phyloP scores from a whole-genome alignment of 1,284 basidiomycete genomes.

The Polyporus tsugae region DNA sequence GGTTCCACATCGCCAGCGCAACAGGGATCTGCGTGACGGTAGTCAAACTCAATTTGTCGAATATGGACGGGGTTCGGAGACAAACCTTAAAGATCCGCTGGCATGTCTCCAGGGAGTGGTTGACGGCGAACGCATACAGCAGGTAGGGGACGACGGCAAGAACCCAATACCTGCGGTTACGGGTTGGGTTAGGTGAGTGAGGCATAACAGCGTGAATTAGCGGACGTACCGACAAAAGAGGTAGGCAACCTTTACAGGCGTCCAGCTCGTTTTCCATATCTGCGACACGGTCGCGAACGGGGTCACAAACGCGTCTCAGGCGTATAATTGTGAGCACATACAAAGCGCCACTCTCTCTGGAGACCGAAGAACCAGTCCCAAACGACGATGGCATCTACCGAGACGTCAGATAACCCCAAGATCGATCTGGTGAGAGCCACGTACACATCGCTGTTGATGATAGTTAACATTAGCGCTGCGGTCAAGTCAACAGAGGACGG shows the following conservation, averaged over 20 bases:
- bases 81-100: constrained; percentile 70
- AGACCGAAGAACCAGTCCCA: constrained; percentile 86
- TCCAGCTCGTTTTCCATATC: constrained; percentile 85
- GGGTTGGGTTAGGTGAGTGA: not conserved
- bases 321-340: constrained; percentile 43
- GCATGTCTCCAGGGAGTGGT: constrained; percentile 69
- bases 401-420: constrained; percentile 33
- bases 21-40: constrained; percentile 66
- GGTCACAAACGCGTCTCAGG: constrained; percentile 19
- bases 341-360: constrained; percentile 77
- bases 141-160: constrained; percentile 78
- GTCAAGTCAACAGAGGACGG: not conserved
- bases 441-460: constrained; percentile 74
- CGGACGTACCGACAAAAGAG: constrained; percentile 75
- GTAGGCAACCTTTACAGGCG: constrained; percentile 80
- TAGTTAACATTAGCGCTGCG: constrained; percentile 29
- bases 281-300: constrained; percentile 39
- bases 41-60: constrained; percentile 11
- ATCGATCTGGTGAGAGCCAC: constrained; percentile 38
- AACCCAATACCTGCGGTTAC: constrained; percentile 74
- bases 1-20: constrained; percentile 84
- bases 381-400: constrained; percentile 74
- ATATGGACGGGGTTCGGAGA: constrained; percentile 12
- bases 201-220: constrained; percentile 16
- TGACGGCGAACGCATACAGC: constrained; percentile 72